A percentile compares a stretch with the other conserved stretches of the same genome.
Evolutionary conservation across 2,329 filamentous ascomycete genomes (phyloP).

Genomic region (Cladosporium phlei): DNA sequence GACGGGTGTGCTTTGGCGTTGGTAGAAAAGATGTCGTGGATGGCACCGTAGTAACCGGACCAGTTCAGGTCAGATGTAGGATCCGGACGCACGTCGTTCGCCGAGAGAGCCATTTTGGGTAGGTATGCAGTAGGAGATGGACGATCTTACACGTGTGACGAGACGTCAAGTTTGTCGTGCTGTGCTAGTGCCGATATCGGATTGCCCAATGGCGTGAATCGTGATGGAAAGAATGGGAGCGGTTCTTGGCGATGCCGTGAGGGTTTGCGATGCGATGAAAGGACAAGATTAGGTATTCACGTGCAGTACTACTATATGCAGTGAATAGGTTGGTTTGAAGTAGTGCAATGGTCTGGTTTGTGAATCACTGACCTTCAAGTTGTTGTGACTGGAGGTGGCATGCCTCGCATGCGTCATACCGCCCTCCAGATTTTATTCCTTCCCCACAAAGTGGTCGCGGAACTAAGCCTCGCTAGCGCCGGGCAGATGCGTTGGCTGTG

Average conservation of each 20-base stretch:
- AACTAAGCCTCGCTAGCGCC: too few species aligned
- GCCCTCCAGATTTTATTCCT: too few species aligned
- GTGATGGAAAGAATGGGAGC: neutral
- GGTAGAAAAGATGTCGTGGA: slow-evolving; percentile 64
- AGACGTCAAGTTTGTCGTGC: slow-evolving; percentile 7
- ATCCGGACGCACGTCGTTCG: slow-evolving; percentile 48
- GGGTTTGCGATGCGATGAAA: neutral
- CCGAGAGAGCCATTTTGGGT: slow-evolving; percentile 24
- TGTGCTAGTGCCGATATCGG: slow-evolving; percentile 10
- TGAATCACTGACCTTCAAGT: too few species aligned
- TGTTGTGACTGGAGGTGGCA: too few species aligned
- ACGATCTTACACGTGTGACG: slow-evolving; percentile 9
- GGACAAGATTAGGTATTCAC: neutral
- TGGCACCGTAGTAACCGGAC: slow-evolving; percentile 60
- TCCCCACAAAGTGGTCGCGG: too few species aligned
- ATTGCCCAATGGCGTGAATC: slow-evolving; percentile 7
- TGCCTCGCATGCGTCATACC: too few species aligned
- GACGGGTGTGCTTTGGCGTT: slow-evolving; percentile 68
- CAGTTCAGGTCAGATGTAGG: slow-evolving; percentile 64
- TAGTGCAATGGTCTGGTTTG: neutral
- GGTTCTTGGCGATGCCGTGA: neutral
- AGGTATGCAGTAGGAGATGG: slow-evolving; percentile 5
- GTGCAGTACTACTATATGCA: neutral
- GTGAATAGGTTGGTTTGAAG: neutral
- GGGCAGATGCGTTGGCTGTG: slow-evolving; percentile 1